Evolutionary conservation across 2,329 filamentous ascomycete species (phyloP), one percentile per base, ranked within the genome.

Genomic region (Penicillium sp.): DNA sequence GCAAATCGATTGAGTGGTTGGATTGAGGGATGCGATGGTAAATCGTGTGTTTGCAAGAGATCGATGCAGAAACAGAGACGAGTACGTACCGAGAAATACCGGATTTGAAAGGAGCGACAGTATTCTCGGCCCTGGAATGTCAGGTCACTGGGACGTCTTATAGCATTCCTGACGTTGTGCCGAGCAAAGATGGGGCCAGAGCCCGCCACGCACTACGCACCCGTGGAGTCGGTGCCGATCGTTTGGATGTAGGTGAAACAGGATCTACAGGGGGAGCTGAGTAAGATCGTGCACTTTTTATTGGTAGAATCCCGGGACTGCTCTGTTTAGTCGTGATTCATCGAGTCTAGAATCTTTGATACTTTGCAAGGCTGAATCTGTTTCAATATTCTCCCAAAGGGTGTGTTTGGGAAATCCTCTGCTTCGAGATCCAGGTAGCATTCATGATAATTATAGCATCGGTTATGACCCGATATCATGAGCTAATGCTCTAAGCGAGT

Each of bases 91-190:
- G n/a, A 27, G 8, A 28, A 28, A 10, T 28, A 11, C 8, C 27
- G 27, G 25, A 14, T 28, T 35, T 22, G 13, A 39, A n/a, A 16
- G 20, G 20, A 24, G 7, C 8, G 40, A 36, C 16, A 16, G 43
- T 43, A 25, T 50, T 25, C 25, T 28, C 24, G 25, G 31, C 10
- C 14, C 25, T 14, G 39, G 50, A 55, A 55, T 55, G 53, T 39
- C 40, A 45, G 53, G 50, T 55, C 46, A 46, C 50, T 35, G 44
- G 50, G 44, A 52, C 38, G 40, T 50, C 46, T 55, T 55, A 55
- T 55, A 55, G 40, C 53, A 55, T 55, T 55, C 53, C 30, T 42
- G 20, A 30, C 41, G 28, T 41, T 38, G 30, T 16, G 41, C 8
- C 20, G 48, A 10, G 16, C 25, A 42, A 42, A 43, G 20, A 36